Evolutionary conservation across 352 stramenopile genomes (phyloP).

Genomic region (Plasmopara viticola): DNA sequence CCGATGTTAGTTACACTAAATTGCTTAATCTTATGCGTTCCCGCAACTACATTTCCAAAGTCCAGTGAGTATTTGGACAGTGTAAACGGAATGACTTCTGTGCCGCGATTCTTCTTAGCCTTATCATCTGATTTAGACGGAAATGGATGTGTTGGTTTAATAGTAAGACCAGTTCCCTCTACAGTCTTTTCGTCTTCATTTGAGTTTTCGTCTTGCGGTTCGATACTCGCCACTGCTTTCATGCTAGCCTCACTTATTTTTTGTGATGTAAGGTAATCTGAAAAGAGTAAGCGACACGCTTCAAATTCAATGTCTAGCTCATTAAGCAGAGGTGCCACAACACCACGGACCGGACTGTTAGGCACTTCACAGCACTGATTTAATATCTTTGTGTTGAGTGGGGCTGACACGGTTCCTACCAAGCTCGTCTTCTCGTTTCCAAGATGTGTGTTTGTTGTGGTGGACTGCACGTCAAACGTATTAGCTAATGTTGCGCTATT

Average conservation of each 20-base stretch:
- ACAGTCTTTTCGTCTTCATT: conserved; percentile 3
- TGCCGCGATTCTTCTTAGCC: conserved; percentile 20
- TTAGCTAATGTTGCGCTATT: conserved; percentile 8
- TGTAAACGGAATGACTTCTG: conserved; percentile 65
- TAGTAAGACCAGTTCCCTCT: background rate
- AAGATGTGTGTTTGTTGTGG: conserved; percentile 27
- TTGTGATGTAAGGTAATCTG: conserved; percentile 66
- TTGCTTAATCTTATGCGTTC: conserved; percentile 87
- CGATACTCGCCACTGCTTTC: conserved; percentile 11
- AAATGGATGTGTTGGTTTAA: conserved; percentile 5
- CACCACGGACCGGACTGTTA: conserved; percentile 16
- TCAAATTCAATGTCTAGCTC: conserved; percentile 79
- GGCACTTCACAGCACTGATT: conserved; percentile 16
- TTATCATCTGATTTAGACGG: conserved; percentile 14
- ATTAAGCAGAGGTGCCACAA: conserved; percentile 30
- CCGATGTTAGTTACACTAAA: conserved; percentile 92
- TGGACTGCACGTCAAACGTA: conserved; percentile 50
- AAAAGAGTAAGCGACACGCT: conserved; percentile 83
- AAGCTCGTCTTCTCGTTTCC: conserved; percentile 28
- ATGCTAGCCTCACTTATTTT: conserved; percentile 30
- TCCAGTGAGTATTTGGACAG: conserved; percentile 89
- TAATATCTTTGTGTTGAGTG: conserved; percentile 17
- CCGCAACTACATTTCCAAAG: conserved; percentile 92
- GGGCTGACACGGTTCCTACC: conserved; percentile 20
- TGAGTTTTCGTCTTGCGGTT: conserved; percentile 10